A percentile compares a stretch with the other conserved stretches of the same genome.
phyloP scores from a whole-genome alignment of 2,329 filamentous ascomycete species.

The Domatiomyces catenatus region DNA sequence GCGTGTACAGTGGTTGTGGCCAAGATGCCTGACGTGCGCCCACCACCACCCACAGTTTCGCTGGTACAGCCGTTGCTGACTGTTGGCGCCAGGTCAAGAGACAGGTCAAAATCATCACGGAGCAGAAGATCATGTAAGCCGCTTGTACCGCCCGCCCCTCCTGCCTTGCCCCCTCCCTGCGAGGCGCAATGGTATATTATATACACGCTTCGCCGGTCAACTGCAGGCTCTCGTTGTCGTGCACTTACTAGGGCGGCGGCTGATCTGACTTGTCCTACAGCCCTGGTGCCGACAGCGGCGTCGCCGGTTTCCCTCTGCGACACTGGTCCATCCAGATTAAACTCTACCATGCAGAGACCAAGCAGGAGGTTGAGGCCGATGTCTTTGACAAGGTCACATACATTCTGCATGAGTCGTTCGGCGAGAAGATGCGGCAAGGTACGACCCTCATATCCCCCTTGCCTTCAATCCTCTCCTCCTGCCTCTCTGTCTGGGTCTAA shows the following conservation, averaged over 20 bases:
- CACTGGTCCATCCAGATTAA: slow-evolving; percentile 79
- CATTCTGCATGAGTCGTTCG: slow-evolving; percentile 86
- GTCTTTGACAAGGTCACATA: slow-evolving; percentile 89
- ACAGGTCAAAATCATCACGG: slow-evolving; percentile 80
- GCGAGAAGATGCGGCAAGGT: slow-evolving; percentile 67
- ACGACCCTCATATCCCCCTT: slow-evolving; percentile 25
- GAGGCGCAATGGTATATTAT: too few relatives aligned
- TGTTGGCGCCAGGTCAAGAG: slow-evolving; percentile 49
- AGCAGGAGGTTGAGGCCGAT: slow-evolving; percentile 71
- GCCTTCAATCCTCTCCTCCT: neutral
- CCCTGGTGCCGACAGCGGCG: slow-evolving; percentile 63
- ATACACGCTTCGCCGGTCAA: too few relatives aligned
- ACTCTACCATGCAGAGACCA: slow-evolving; percentile 41
- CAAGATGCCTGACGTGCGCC: neutral
- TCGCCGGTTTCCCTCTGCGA: slow-evolving; percentile 83
- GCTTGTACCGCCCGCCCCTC: neutral
- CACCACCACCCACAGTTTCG: too few relatives aligned
- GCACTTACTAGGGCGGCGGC: neutral
- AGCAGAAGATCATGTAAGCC: slow-evolving; percentile 75
- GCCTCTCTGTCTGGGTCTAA: neutral
- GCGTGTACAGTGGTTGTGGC: neutral
- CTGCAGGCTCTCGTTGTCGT: neutral
- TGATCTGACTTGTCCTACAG: slow-evolving; percentile 9
- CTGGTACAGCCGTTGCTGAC: neutral
- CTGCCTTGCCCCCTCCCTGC: neutral